Evolutionary conservation across 1,284 basidiomycete species (phyloP).

Genomic region (Megacollybia platyphylla): DNA sequence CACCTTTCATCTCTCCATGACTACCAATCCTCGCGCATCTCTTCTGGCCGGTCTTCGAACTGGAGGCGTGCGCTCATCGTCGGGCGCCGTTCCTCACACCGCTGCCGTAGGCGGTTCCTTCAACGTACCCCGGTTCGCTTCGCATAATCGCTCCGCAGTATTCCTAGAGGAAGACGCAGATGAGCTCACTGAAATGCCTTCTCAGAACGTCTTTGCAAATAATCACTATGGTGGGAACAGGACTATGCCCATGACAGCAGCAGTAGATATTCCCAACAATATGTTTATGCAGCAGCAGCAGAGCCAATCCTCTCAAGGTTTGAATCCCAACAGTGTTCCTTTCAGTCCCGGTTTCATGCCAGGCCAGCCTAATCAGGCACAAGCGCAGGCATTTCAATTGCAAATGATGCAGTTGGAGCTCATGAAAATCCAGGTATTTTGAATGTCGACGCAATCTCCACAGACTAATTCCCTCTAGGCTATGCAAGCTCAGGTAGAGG

Average conservation of each 20-base stretch:
- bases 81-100: conserved; percentile 51
- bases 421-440: conserved; percentile 55
- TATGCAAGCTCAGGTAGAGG: conserved; percentile 33
- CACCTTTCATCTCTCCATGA: conserved; percentile 19
- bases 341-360: conserved; percentile 37
- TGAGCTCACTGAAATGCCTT: conserved; percentile 41
- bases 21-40: conserved; percentile 58
- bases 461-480: conserved; percentile 8
- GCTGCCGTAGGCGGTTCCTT: conserved; percentile 53
- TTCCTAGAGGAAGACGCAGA: conserved; percentile 43
- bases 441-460: neutral
- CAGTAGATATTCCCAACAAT: conserved; percentile 54
- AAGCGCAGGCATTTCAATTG: conserved; percentile 51
- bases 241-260: conserved; percentile 47
- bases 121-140: conserved; percentile 39
- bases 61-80: conserved; percentile 66
- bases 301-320: conserved; percentile 14
- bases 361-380: conserved; percentile 23
- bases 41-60: conserved; percentile 77
- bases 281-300: conserved; percentile 52
- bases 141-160: conserved; percentile 24
- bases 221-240: conserved; percentile 25
- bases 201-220: conserved; percentile 20
- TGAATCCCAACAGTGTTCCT: conserved; percentile 46
- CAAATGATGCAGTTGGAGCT: conserved; percentile 77